Evolutionary conservation across 2,329 filamentous ascomycete genomes (phyloP).

Genomic region (Penicillium sp.): DNA sequence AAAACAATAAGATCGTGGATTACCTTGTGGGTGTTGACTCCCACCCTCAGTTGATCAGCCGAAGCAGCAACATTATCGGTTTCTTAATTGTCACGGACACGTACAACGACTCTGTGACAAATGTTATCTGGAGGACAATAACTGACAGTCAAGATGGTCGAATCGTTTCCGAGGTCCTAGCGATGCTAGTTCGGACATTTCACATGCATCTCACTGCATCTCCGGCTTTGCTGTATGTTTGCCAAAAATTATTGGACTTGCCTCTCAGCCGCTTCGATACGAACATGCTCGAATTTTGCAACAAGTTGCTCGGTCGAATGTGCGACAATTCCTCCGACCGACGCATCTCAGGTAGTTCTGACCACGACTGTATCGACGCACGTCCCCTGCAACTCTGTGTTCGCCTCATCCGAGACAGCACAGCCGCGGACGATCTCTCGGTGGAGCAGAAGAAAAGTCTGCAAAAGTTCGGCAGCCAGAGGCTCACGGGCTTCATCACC

Average conservation of each 20-base stretch:
- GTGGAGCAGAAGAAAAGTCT: conserved; percentile 66
- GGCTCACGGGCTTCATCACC: conserved; percentile 66
- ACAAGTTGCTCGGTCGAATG: conserved; percentile 60
- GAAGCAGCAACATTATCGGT: conserved; percentile 82
- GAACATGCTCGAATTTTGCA: conserved; percentile 67
- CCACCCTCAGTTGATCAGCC: conserved; percentile 84
- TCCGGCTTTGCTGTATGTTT: conserved; percentile 67
- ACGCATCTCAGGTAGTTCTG: conserved; percentile 33
- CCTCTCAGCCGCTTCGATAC: conserved; percentile 68
- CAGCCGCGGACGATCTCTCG: conserved; percentile 60
- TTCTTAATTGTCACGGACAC: conserved; percentile 82
- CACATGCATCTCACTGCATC: conserved; percentile 50
- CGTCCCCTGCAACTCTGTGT: conserved; percentile 64
- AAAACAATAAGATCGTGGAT: conserved; percentile 73
- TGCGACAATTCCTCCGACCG: conserved; percentile 51
- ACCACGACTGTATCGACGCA: conserved; percentile 42
- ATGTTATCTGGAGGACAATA: conserved; percentile 84
- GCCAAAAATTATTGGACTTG: conserved; percentile 70
- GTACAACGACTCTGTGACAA: conserved; percentile 74
- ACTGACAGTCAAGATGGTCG: conserved; percentile 81
- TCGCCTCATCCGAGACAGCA: conserved; percentile 74
- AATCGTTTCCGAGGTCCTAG: conserved; percentile 78
- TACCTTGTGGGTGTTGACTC: conserved; percentile 91
- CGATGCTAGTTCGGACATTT: conserved; percentile 64
- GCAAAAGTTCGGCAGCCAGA: conserved; percentile 66